Percentiles rank a stretch among this genome's conserved stretches.
Evolutionary conservation across 306 rosid genomes (phyloP).

Genomic region (Quercus cerris): DNA sequence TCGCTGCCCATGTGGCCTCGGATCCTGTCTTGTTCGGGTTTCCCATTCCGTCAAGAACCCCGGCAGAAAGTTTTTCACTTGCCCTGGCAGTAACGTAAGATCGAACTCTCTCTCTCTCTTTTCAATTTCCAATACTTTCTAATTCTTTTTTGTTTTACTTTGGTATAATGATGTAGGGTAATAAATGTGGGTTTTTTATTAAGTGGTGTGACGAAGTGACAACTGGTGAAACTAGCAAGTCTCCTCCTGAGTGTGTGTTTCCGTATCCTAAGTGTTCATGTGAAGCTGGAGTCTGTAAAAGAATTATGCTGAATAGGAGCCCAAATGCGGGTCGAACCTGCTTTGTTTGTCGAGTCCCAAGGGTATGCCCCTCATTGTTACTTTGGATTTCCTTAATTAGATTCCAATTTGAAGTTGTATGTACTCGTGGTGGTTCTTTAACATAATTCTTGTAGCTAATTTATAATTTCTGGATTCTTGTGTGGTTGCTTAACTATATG

Average conservation of each 20-base stretch:
- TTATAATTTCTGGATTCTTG: too few species aligned
- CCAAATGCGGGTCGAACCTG: neutral
- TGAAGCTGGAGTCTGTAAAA: conserved; percentile 13
- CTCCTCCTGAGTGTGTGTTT: neutral
- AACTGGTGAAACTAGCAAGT: neutral
- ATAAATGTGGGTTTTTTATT: conserved; percentile 3
- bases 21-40: conserved; percentile 15
- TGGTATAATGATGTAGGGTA: neutral
- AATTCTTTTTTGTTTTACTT: too few species aligned
- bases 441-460: too few species aligned
- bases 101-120: neutral
- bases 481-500: too few species aligned
- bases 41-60: neutral
- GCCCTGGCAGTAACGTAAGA: neutral
- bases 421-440: too few species aligned
- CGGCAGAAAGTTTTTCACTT: conserved; percentile 7
- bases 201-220: conserved; percentile 9
- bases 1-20: conserved; percentile 37
- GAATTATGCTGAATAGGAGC: neutral
- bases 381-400: too few species aligned
- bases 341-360: conserved; percentile 39
- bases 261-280: neutral
- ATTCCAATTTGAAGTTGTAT: too few species aligned
- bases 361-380: conserved; percentile 19
- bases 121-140: neutral